A percentile compares a stretch with the other conserved stretches of the same genome.
Conservation (phyloP, 768 basidiomycete species). For the Serendipita vermifera region DNA sequence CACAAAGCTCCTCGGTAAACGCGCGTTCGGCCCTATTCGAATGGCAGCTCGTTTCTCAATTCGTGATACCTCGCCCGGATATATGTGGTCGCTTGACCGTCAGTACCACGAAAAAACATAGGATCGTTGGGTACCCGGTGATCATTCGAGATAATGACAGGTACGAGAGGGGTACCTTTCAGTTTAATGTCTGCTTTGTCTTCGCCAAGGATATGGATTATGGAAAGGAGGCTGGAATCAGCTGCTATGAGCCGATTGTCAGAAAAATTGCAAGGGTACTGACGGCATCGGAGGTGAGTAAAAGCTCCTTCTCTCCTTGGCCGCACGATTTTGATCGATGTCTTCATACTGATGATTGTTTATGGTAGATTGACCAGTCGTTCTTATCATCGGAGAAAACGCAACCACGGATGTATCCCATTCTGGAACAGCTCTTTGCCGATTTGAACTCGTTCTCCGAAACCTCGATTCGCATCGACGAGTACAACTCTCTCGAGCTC, state of each 20-base stretch:
- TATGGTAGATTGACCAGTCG: slow-evolving; percentile 62
- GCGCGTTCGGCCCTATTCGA: slow-evolving; percentile 77
- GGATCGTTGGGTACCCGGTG: slow-evolving; percentile 87
- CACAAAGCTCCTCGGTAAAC: too few relatives aligned
- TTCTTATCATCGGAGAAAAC: slow-evolving; percentile 69
- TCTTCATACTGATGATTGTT: neutral
- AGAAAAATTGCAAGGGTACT: slow-evolving; percentile 88
- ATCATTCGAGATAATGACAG: slow-evolving; percentile 45
- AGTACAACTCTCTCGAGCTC: slow-evolving; percentile 87
- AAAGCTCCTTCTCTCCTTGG: neutral
- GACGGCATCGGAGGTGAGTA: slow-evolving; percentile 70
- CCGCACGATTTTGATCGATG: neutral
- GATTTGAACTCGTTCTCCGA: slow-evolving; percentile 97
- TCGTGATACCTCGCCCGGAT: slow-evolving; percentile 78
- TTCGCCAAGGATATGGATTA: slow-evolving; percentile 52
- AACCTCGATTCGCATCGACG: slow-evolving; percentile 81
- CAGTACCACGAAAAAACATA: slow-evolving; percentile 65
- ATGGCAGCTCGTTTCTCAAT: slow-evolving; percentile 84
- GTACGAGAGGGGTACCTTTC: slow-evolving; percentile 79
- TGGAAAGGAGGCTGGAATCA: slow-evolving; percentile 65
- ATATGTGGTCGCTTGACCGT: slow-evolving; percentile 83
- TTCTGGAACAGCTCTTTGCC: slow-evolving; percentile 92
- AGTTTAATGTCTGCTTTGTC: slow-evolving; percentile 93
- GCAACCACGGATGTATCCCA: slow-evolving; percentile 50
- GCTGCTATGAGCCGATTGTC: slow-evolving; percentile 91